Evolutionary conservation across 2,329 filamentous ascomycete species (phyloP).

Genomic region (Cytospora chrysosperma): DNA sequence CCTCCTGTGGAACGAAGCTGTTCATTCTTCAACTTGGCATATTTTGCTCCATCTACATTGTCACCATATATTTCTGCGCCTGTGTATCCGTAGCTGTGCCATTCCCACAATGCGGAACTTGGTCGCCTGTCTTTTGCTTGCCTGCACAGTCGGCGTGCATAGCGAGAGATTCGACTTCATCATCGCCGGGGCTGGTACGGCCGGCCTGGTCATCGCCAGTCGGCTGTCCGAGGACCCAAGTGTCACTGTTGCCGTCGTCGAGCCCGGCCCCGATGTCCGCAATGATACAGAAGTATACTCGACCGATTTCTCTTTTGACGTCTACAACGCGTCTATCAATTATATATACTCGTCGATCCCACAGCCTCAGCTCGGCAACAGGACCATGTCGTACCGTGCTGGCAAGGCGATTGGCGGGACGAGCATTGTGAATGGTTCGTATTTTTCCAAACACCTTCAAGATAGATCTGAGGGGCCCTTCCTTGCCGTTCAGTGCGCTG

Average conservation of each 20-base stretch:
- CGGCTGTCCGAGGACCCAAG: not conserved
- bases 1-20: no score
- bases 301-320: not conserved
- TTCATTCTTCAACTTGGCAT: no score
- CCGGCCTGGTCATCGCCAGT: not conserved
- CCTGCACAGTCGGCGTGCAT: no score
- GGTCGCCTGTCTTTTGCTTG: no score
- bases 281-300: not conserved
- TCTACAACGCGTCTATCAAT: not conserved
- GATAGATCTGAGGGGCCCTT: no score
- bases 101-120: no score
- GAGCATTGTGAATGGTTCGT: conserved; percentile 40
- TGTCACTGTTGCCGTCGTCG: not conserved
- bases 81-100: no score
- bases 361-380: not conserved
- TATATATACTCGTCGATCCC: not conserved
- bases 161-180: not conserved
- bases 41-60: no score
- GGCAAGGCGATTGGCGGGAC: not conserved
- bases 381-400: not conserved
- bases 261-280: not conserved
- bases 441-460: no score
- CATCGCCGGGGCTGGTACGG: not conserved
- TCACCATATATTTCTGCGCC: no score
- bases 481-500: no score